Conservation (phyloP, 495 filamentous ascomycete species). For the Neurospora sp. region DNA sequence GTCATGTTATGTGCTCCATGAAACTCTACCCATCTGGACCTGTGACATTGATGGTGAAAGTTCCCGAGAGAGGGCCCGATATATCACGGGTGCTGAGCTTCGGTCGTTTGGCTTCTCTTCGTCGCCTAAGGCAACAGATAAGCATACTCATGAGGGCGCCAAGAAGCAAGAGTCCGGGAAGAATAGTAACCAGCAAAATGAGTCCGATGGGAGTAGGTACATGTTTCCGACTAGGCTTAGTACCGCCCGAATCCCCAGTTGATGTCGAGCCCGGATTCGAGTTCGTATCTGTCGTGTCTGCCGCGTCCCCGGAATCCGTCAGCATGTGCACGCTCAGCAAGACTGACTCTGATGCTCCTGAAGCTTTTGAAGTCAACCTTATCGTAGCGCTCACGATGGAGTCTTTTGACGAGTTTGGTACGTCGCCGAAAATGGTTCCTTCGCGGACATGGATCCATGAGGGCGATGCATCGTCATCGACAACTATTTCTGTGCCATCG, state of each 20-base stretch:
- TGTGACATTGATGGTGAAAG: conserved; percentile 18
- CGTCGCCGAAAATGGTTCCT: conserved; percentile 50
- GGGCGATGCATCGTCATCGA: conserved; percentile 40
- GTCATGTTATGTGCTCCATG: neutral
- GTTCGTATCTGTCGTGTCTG: neutral
- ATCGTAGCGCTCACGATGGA: conserved; percentile 40
- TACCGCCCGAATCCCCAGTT: neutral
- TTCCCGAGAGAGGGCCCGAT: conserved; percentile 32
- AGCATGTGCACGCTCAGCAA: conserved; percentile 43
- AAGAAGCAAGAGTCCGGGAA: conserved; percentile 10
- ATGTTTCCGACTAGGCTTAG: neutral
- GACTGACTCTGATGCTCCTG: conserved; percentile 32
- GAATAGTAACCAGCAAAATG: conserved; percentile 10
- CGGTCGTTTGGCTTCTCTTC: conserved; percentile 1
- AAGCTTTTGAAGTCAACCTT: conserved; percentile 36
- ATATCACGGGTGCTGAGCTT: conserved; percentile 22
- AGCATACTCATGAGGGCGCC: conserved; percentile 7
- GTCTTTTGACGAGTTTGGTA: conserved; percentile 34
- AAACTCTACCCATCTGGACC: neutral
- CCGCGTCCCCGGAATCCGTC: conserved; percentile 4
- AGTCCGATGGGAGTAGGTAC: conserved; percentile 5
- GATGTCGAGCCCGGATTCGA: neutral
- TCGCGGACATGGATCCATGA: conserved; percentile 56
- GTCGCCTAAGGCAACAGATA: conserved; percentile 18
- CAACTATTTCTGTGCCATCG: conserved; percentile 42